These are phyloP conservation scores for Rhodamnia rubescens DNA, from an alignment of 345 rosid genomes.

Conservation along the genomic window DNA sequence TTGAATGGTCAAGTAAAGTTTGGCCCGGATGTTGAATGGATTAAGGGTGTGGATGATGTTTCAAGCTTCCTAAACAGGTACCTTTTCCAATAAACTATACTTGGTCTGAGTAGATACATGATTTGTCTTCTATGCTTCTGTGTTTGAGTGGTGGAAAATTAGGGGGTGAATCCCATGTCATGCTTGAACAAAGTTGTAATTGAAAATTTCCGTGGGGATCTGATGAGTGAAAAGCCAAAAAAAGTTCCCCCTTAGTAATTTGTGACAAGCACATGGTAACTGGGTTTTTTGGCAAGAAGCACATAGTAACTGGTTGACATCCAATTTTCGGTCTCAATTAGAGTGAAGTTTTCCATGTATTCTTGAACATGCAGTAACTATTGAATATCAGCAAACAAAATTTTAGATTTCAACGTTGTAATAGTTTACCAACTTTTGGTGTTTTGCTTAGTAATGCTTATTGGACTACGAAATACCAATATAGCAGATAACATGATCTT, in stretches of 20 bases:
- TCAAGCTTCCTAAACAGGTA: conserved; percentile 77
- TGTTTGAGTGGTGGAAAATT: not conserved
- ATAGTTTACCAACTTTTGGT: not conserved
- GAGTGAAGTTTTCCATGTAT: not conserved
- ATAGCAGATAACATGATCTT: not conserved
- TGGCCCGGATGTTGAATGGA: conserved; percentile 98
- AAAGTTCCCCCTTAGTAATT: not conserved
- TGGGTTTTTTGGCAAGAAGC: not conserved
- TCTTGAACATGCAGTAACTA: not conserved
- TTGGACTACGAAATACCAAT: not conserved
- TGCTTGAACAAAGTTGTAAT: not conserved
- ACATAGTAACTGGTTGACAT: not conserved
- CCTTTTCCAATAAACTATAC: not conserved
- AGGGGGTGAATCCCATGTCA: not conserved
- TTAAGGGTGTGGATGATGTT: conserved; percentile 35
- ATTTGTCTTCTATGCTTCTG: not conserved
- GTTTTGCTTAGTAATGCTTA: not conserved
- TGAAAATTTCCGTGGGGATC: not conserved
- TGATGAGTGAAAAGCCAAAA: not conserved
- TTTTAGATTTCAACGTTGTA: not conserved
- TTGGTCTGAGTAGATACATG: not conserved
- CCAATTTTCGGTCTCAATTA: not conserved
- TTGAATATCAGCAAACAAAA: not conserved
- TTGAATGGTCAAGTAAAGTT: conserved; percentile 81
- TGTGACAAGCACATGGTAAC: not conserved